Evolutionary conservation across 2,329 filamentous ascomycete species (phyloP).

Genomic region (Ciborinia camelliae): DNA sequence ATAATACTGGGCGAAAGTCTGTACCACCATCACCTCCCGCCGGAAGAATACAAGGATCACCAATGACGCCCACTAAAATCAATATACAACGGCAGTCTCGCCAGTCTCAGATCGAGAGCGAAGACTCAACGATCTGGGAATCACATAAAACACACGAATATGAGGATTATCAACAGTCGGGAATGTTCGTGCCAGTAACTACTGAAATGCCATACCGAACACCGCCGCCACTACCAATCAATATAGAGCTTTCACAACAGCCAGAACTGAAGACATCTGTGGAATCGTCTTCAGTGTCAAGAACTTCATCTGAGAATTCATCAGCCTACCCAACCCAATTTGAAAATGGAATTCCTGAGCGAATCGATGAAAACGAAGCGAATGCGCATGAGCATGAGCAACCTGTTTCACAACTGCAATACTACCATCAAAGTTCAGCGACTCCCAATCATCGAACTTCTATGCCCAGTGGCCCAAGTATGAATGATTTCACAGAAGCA

Average conservation of each 20-base stretch:
- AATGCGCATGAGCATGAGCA: constrained; percentile 21
- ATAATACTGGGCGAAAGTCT: constrained; percentile 27
- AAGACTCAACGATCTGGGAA: constrained; percentile 3
- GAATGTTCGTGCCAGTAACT: constrained; percentile 25
- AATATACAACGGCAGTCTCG: constrained; percentile 51
- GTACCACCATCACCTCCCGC: constrained; percentile 29
- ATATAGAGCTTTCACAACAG: constrained; percentile 32
- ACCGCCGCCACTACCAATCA: constrained; percentile 27
- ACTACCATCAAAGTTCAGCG: constrained; percentile 52
- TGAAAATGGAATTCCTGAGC: constrained; percentile 21
- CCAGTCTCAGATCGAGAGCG: constrained; percentile 50
- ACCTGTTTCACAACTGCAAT: constrained; percentile 56
- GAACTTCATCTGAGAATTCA: constrained; percentile 26
- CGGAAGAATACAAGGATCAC: constrained; percentile 47
- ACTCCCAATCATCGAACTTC: constrained; percentile 37
- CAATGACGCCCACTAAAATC: constrained; percentile 54
- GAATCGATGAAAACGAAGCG: constrained; percentile 29
- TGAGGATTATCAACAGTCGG: constrained; percentile 24
- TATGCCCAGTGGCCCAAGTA: constrained; percentile 24
- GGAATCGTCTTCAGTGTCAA: constrained; percentile 7
- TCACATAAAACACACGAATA: constrained; percentile 14
- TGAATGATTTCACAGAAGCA: constrained; percentile 42
- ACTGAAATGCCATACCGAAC: constrained; percentile 33
- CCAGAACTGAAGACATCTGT: constrained; percentile 27
- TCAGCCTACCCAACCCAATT: constrained; percentile 12